Percentiles rank a stretch among this genome's conserved stretches.
Conservation (phyloP, 164 flowering plant species). For the Vitis cinerea region DNA sequence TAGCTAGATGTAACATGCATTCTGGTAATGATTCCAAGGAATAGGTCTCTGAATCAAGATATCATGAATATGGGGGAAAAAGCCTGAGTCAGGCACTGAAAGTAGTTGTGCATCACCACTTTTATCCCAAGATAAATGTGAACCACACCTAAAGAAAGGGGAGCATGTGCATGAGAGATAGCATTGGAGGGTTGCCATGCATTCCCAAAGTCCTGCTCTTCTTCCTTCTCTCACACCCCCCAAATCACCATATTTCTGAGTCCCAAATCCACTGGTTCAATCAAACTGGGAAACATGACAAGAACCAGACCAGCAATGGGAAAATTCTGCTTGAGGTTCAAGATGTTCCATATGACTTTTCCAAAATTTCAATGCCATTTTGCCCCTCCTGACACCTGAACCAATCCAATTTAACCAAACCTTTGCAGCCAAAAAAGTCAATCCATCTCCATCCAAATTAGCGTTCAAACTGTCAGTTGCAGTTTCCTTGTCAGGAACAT, state of each 20-base stretch:
- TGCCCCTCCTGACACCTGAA: constrained; percentile 57
- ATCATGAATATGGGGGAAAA: constrained; percentile 54
- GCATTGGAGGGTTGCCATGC: too few species aligned
- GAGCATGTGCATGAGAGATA: too few species aligned
- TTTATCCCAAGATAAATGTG: constrained; percentile 80
- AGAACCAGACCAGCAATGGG: too few species aligned
- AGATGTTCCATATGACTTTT: constrained; percentile 49
- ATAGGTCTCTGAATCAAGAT: constrained; percentile 58
- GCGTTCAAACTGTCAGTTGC: constrained; percentile 27
- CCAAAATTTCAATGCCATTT: constrained; percentile 56
- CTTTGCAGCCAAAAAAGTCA: constrained; percentile 43
- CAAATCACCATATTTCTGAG: too few species aligned
- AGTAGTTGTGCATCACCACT: constrained; percentile 70
- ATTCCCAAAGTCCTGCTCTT: too few species aligned
- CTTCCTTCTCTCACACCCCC: too few species aligned
- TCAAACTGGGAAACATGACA: too few species aligned
- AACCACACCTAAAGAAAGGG: constrained; percentile 39
- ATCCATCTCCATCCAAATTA: constrained; percentile 46
- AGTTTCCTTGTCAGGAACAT: constrained; percentile 24
- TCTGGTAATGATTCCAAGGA: constrained; percentile 84
- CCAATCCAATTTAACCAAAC: constrained; percentile 68
- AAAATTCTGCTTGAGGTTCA: constrained; percentile 45
- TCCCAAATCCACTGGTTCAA: too few species aligned
- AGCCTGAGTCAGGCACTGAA: constrained; percentile 60
- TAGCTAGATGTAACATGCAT: constrained; percentile 85